These are phyloP conservation scores for Colletotrichum kahawae DNA, from an alignment of 2,329 filamentous ascomycete genomes.

Conservation along the genomic window DNA sequence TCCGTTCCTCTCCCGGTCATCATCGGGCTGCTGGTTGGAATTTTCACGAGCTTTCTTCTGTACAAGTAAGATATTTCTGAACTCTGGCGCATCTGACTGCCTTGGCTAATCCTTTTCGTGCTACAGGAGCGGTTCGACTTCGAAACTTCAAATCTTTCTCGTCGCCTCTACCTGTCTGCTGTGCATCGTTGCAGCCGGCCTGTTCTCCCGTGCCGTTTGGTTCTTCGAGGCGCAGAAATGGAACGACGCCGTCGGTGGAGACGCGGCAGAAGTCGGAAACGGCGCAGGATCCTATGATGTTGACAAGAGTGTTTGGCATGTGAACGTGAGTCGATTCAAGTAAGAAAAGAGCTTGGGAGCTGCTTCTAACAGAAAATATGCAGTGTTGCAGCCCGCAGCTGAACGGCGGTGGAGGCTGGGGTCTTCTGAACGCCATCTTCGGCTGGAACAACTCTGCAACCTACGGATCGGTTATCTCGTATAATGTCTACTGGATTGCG, in stretches of 20 bases:
- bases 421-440: conserved; percentile 83
- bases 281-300: conserved; percentile 84
- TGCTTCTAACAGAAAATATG: not conserved
- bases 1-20: conserved; percentile 81
- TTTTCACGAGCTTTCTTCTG: conserved; percentile 72
- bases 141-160: conserved; percentile 73
- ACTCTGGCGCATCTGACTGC: not conserved
- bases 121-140: conserved; percentile 45
- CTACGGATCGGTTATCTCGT: conserved; percentile 84
- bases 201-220: conserved; percentile 82
- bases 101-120: not conserved
- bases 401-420: conserved; percentile 81
- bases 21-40: conserved; percentile 72
- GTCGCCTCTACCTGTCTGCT: conserved; percentile 81
- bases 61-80: conserved; percentile 67
- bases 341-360: not conserved
- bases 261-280: conserved; percentile 51
- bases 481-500: conserved; percentile 88
- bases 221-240: conserved; percentile 73
- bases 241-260: conserved; percentile 67
- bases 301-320: conserved; percentile 78
- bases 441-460: conserved; percentile 91
- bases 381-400: conserved; percentile 79
- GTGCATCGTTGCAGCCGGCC: conserved; percentile 82
- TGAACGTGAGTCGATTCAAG: conserved; percentile 64